A percentile compares a stretch with the other conserved stretches of the same genome.
Evolutionary conservation across 2,329 filamentous ascomycete genomes (phyloP).

Genomic region (Penicillium sclerotigenum): DNA sequence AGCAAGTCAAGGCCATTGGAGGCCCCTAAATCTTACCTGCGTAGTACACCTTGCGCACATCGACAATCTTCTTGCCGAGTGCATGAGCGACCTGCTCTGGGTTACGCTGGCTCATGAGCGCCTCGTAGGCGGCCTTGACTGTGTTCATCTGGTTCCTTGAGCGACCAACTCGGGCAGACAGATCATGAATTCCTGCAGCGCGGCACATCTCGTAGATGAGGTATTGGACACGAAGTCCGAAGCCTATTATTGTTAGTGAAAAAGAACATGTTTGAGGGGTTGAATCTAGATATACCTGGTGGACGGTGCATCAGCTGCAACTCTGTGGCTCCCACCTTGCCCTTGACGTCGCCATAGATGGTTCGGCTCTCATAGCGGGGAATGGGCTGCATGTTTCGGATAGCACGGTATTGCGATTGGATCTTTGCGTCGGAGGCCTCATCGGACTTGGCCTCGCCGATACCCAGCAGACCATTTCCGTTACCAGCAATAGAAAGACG

Average conservation of each 20-base stretch:
- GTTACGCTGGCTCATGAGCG: conserved; percentile 75
- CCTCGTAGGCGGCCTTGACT: conserved; percentile 84
- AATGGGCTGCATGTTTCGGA: conserved; percentile 91
- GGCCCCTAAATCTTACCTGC: conserved; percentile 63
- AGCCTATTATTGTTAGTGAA: conserved; percentile 58
- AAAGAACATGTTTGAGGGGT: not conserved
- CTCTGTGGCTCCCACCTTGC: conserved; percentile 83
- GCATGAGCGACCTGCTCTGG: conserved; percentile 88
- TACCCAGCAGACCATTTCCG: conserved; percentile 75
- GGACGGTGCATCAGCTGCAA: conserved; percentile 78
- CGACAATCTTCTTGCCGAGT: conserved; percentile 89
- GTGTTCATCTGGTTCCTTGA: conserved; percentile 97
- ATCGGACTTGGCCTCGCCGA: conserved; percentile 85
- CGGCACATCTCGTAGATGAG: conserved; percentile 94
- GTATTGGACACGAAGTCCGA: conserved; percentile 86
- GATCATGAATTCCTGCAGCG: conserved; percentile 78
- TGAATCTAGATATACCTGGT: conserved; percentile 64
- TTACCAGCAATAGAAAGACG: conserved; percentile 82
- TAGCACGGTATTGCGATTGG: conserved; percentile 76
- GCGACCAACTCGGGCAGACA: conserved; percentile 76
- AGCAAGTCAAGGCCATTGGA: conserved; percentile 6
- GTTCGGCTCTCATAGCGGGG: conserved; percentile 87
- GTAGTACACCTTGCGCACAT: conserved; percentile 96
- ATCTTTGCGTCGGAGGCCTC: conserved; percentile 64
- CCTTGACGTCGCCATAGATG: conserved; percentile 78